Base-by-base conservation (phyloP, 2,329 filamentous ascomycete genomes). In the Monascus ruber region DNA sequence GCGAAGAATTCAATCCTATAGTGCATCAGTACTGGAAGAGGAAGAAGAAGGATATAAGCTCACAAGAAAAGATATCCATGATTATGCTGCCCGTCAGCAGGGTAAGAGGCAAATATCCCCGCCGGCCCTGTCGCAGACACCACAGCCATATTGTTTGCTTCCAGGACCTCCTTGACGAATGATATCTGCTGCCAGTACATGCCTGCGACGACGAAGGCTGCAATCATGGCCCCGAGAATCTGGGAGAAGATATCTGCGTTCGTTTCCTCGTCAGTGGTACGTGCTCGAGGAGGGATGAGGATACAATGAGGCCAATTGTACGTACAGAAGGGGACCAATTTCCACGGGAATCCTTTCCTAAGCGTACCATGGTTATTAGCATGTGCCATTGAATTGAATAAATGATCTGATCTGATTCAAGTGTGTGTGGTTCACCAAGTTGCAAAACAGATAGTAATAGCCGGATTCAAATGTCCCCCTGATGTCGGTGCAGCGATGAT, bases 261-360 rank as follows among this genome's bases (percentile, higher is more conserved):
- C 6, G n/a, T 31, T 34, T 31, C 4, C 27, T 8, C 17, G 17
- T 17, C 17, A 17, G n/a, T 38, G 27, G 26, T 9, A 11, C 9
- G 24, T 8, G 6, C 36, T 10, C 2, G 6, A 11, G 5, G 5
- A 9, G 24, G 17, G 5, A 32, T 24, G 26, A 31, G n/a, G 24
- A 17, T 2, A 24, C n/a, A 17, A 27, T 9, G 24, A 34, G 24
- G 31, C 4, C 29, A 10, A n/a, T 25, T 31, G 27, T 9, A 32
- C 44, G n/a, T 32, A 44, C 44, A 55, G 29, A 50, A 47, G 5
- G 51, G 51, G 4, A 54, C 52, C 40, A 77, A 78, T 35, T 62
- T 69, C 67, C 71, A 73, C 1, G 73, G 74, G 46, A 77, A 78
- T 3, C 71, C 74, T 58, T 76, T 71, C 72, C 71, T 79, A n/a